These are phyloP conservation scores for Anaeromyces robustus DNA, from an alignment of 192 early-diverging fungal genomes.

Conservation along the genomic window DNA sequence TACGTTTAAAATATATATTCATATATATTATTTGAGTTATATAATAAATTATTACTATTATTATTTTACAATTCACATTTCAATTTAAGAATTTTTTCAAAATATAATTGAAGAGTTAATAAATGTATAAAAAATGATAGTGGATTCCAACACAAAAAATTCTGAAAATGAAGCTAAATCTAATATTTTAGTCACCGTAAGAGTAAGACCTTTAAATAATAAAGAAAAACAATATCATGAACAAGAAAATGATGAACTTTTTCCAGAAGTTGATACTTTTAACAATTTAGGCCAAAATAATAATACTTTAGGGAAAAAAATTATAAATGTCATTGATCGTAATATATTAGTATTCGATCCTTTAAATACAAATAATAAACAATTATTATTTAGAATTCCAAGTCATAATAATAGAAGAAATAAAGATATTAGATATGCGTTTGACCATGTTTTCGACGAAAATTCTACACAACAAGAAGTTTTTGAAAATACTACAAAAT, in stretches of 20 bases:
- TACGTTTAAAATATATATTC: too few species aligned
- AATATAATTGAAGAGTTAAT: too few species aligned
- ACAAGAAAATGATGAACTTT: background rate
- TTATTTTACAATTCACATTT: too few species aligned
- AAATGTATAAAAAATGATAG: too few species aligned
- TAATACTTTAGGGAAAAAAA: background rate
- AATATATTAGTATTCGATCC: background rate
- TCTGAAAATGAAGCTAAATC: too few species aligned
- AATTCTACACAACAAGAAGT: constrained; percentile 51
- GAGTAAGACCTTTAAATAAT: too few species aligned
- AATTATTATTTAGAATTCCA: background rate
- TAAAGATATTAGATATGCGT: constrained; percentile 55
- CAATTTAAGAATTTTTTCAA: too few species aligned
- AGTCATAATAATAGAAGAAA: constrained; percentile 15
- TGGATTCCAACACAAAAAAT: too few species aligned
- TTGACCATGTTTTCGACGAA: constrained; percentile 64
- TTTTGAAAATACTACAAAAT: constrained; percentile 9
- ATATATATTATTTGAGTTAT: too few species aligned
- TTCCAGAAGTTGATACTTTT: background rate
- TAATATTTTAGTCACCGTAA: too few species aligned
- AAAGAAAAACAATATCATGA: background rate
- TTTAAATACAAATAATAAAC: background rate
- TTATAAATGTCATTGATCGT: background rate
- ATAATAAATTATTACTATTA: too few species aligned
- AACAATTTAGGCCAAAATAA: background rate